Conservation (phyloP, 2,329 filamentous ascomycete genomes). For the Fusarium cyanostomum region DNA sequence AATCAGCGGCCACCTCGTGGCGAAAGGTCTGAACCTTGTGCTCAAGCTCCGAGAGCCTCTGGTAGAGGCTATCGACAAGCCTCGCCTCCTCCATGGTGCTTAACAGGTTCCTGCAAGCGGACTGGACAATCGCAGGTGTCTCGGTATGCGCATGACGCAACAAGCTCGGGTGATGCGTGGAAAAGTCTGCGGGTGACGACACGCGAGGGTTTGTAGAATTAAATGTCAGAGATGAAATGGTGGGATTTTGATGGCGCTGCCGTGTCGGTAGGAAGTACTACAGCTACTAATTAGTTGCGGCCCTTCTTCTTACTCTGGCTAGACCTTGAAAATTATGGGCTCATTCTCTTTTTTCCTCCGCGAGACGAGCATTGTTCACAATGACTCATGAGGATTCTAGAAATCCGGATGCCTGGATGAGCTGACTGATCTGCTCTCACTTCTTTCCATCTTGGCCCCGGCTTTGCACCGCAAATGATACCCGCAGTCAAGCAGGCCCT, state of each 20-base stretch:
- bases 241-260: conserved; percentile 27
- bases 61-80: conserved; percentile 62
- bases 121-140: conserved; percentile 43
- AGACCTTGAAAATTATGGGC: conserved; percentile 32
- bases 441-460: conserved; percentile 8
- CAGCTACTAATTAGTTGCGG: conserved; percentile 17
- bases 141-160: conserved; percentile 52
- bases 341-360: conserved; percentile 6
- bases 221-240: conserved; percentile 29
- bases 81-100: conserved; percentile 53
- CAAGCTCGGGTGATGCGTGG: conserved; percentile 29
- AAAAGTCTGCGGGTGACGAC: conserved; percentile 24
- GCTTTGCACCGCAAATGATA: conserved; percentile 6
- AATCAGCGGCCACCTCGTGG: conserved; percentile 66
- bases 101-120: conserved; percentile 46
- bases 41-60: conserved; percentile 66
- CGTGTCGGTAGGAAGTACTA: conserved; percentile 23
- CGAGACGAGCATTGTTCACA: not conserved
- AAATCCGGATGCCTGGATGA: not conserved
- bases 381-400: not conserved
- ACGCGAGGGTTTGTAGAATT: conserved; percentile 33
- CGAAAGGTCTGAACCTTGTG: conserved; percentile 65
- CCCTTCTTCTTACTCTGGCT: conserved; percentile 27
- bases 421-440: conserved; percentile 10
- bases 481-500: conserved; percentile 16